Conservation (phyloP, 1,284 basidiomycete species). For the Mycena citricolor region DNA sequence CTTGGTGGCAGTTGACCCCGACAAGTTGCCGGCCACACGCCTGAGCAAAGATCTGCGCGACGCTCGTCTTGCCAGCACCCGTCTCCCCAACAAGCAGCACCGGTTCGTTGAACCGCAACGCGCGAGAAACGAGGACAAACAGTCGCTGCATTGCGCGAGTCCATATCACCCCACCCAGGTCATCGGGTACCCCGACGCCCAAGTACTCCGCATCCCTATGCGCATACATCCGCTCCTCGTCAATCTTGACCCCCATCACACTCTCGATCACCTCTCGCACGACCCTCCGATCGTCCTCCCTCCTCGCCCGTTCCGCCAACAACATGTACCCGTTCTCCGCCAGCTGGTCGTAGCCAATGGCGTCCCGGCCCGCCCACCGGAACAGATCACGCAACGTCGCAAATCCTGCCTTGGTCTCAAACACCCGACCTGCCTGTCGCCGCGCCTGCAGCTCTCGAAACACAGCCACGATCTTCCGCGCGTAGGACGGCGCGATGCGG, state of each 20-base stretch:
- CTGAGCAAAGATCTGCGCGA: constrained; percentile 88
- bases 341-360: constrained; percentile 87
- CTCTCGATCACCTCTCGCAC: constrained; percentile 94
- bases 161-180: constrained; percentile 71
- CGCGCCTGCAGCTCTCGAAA: constrained; percentile 94
- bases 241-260: constrained; percentile 86
- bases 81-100: constrained; percentile 98
- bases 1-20: constrained; percentile 95
- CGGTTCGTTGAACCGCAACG: constrained; percentile 89
- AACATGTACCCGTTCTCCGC: constrained; percentile 99
- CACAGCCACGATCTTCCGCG: constrained; percentile 86
- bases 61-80: constrained; percentile 96
- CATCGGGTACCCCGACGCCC: constrained; percentile 53
- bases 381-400: constrained; percentile 97
- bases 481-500: constrained; percentile 90
- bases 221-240: constrained; percentile 70
- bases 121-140: constrained; percentile 81
- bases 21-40: constrained; percentile 65
- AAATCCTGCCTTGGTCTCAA: constrained; percentile 97
- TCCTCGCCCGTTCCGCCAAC: constrained; percentile 87
- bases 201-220: constrained; percentile 56
- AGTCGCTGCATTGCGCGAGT: constrained; percentile 91
- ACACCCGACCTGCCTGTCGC: constrained; percentile 87
- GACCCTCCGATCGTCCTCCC: constrained; percentile 81
- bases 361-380: constrained; percentile 92